phyloP scores from a whole-genome alignment of 768 basidiomycete species.

The Filobasidium wieringae region DNA sequence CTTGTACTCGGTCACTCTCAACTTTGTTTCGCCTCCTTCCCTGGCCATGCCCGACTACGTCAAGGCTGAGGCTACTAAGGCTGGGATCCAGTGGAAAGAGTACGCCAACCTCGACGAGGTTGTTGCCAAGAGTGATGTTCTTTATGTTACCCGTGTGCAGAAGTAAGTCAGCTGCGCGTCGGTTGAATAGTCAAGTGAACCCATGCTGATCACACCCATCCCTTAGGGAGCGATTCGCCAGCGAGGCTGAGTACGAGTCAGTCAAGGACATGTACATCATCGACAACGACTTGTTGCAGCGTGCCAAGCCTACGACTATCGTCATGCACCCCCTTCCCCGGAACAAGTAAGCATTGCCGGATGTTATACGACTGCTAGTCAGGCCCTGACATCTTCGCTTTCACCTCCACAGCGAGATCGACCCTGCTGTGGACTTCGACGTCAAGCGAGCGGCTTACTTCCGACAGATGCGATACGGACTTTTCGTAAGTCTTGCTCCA shows the following conservation, averaged over 20 bases:
- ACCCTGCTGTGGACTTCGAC: constrained; percentile 96
- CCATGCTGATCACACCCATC: background rate
- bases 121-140: constrained; percentile 79
- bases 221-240: constrained; percentile 61
- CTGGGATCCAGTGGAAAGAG: constrained; percentile 63
- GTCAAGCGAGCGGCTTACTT: constrained; percentile 88
- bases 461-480: constrained; percentile 95
- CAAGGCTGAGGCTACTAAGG: constrained; percentile 68
- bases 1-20: constrained; percentile 77
- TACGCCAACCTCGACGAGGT: constrained; percentile 87
- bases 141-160: constrained; percentile 93
- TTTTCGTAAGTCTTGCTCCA: constrained; percentile 60
- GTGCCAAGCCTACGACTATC: constrained; percentile 93
- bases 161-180: constrained; percentile 40
- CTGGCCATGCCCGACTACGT: constrained; percentile 82
- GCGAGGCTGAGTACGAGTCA: constrained; percentile 67
- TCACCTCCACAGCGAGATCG: constrained; percentile 55
- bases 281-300: constrained; percentile 81
- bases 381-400: too few relatives aligned
- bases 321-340: constrained; percentile 99
- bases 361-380: too few relatives aligned
- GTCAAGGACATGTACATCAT: constrained; percentile 88
- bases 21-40: constrained; percentile 81
- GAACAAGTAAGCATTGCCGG: constrained; percentile 45
- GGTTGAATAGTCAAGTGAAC: background rate